Evolutionary conservation across 2,329 filamentous ascomycete species (phyloP).

Genomic region (Venturia pyrina): DNA sequence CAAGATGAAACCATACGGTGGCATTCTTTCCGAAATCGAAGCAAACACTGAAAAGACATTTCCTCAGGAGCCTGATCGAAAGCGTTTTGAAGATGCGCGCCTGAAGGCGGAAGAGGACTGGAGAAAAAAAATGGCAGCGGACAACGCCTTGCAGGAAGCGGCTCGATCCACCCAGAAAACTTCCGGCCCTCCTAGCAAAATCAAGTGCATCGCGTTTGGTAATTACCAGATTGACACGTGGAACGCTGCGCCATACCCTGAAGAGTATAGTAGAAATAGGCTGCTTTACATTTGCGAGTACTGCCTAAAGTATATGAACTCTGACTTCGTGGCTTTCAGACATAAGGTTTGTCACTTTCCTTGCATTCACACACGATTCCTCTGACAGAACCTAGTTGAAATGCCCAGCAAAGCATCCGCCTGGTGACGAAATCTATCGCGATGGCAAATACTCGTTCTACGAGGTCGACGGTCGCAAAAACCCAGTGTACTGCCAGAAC

Average conservation of each 20-base stretch:
- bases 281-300: constrained; percentile 99
- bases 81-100: constrained; percentile 80
- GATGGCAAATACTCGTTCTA: constrained; percentile 88
- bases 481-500: constrained; percentile 98
- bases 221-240: constrained; percentile 97
- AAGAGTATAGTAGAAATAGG: constrained; percentile 93
- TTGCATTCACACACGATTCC: not conserved
- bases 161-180: constrained; percentile 62
- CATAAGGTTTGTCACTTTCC: constrained; percentile 52
- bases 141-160: constrained; percentile 54
- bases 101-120: constrained; percentile 88
- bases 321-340: constrained; percentile 94
- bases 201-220: constrained; percentile 97
- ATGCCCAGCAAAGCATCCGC: constrained; percentile 91
- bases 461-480: constrained; percentile 93
- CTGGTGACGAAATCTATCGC: constrained; percentile 95
- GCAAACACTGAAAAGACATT: constrained; percentile 86
- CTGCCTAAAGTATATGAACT: constrained; percentile 99
- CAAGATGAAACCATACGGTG: constrained; percentile 82
- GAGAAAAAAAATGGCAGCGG: constrained; percentile 56
- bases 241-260: constrained; percentile 96
- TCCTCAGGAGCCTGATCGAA: constrained; percentile 68
- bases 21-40: constrained; percentile 79
- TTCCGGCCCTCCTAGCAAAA: constrained; percentile 83
- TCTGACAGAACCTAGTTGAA: constrained; percentile 45